Conservation (phyloP, 305 asterid genomes). For the Striga hermonthica region DNA sequence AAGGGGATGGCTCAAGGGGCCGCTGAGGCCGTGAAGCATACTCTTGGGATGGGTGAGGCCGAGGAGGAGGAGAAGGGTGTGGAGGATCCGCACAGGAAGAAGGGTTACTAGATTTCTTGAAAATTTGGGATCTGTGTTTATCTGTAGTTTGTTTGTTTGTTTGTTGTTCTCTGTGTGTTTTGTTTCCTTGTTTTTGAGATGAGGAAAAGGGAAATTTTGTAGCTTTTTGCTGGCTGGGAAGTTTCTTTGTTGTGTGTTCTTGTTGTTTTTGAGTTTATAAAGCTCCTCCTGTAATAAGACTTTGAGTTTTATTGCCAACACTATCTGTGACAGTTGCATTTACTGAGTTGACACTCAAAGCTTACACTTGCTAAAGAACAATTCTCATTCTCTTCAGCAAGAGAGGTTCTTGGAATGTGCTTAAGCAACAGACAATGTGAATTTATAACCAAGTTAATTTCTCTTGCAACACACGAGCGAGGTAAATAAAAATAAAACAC, state of each 20-base stretch:
- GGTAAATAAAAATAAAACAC: too few species aligned
- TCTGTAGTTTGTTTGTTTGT: slow-evolving; percentile 9
- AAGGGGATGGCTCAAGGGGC: slow-evolving; percentile 74
- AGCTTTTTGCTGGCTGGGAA: slow-evolving; percentile 10
- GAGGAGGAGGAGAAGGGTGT: slow-evolving; percentile 35
- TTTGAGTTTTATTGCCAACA: too few species aligned
- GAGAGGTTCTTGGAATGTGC: too few species aligned
- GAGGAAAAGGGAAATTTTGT: neutral
- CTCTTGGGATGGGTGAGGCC: slow-evolving; percentile 62
- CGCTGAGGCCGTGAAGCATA: slow-evolving; percentile 69
- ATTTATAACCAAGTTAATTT: too few species aligned
- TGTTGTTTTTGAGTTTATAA: neutral
- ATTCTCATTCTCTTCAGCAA: too few species aligned
- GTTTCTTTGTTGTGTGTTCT: slow-evolving; percentile 3
- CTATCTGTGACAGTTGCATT: too few species aligned
- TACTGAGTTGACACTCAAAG: too few species aligned
- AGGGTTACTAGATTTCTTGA: slow-evolving; percentile 7
- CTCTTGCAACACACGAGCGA: too few species aligned
- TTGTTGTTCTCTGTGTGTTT: slow-evolving; percentile 14
- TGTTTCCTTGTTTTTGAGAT: neutral
- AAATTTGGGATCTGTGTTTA: neutral
- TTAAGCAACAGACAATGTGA: too few species aligned
- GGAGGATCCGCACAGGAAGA: neutral
- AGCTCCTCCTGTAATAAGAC: too few species aligned
- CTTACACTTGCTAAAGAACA: too few species aligned